Evolutionary conservation across 768 basidiomycete genomes (phyloP), one percentile per base, ranked within the genome.

Genomic region (Kwoniella sp.): DNA sequence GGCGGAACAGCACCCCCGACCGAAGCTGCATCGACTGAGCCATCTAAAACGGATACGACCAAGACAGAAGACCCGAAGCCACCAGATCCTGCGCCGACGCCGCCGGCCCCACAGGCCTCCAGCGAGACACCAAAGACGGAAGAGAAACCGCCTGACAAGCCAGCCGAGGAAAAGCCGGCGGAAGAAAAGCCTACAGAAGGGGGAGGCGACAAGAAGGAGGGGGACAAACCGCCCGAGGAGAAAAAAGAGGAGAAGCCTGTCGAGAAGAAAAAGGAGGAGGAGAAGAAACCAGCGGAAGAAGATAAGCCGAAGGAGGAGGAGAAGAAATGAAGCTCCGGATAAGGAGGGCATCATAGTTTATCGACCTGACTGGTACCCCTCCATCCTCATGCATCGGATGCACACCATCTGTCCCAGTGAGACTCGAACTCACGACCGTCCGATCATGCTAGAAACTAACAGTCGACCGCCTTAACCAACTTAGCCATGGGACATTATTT

Each of bases 201-300:
- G 38, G 48, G n/a, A 28, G 51, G 51, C 12, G 51, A 53, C 5
- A 53, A 53, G 22, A 53, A 53, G 51, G 51, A 23, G 34, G 34
- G 34, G 41, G 41, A 45, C 11, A 45, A 45, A 45, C 41, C 41
- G 9, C 11, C 41, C 7, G 53, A 31, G 22, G 53, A 31, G 50
- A 26, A 52, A 26, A 52, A 52, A 17, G 23, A 52, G 23, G 50
- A 25, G 23, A 54, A 54, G 29, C 28, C 26, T 4, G 53, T 13
- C 13, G 53, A 54, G 29, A 53, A 53, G 23, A 53, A 53, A 15
- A 5, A 53, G 47, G 47, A 48, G 23, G 23, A 5, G 47, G 23
- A 5, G 23, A 20, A 5, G 23, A 25, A 48, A 48, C 17, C 17
- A 25, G 23, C 17, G 4, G 47, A 48, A 25, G 50, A 20, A 29